Evolutionary conservation across 345 rosid genomes (phyloP), one percentile per base, ranked within the genome.

Genomic region (Populus nigra): DNA sequence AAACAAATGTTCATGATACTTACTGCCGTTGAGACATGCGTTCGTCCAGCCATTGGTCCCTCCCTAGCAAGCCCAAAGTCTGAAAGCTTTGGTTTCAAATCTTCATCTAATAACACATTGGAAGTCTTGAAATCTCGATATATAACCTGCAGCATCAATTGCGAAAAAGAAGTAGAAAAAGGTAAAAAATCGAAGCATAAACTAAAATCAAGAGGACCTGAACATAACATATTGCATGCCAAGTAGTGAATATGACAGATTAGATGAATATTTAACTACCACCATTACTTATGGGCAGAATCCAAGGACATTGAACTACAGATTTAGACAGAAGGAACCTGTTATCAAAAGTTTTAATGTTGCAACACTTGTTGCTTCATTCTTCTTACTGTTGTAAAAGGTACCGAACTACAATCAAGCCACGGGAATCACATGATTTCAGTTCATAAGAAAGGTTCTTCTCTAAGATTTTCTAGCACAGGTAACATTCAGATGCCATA

Each of bases 1-100:
- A 41, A 2, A 41, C 25, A 17, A 41, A 49, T 35, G 39, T 43
- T 59, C 3, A 8, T n/a, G 65, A 33, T 23, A 87, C 97, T 90
- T 83, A 95, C 98, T 11, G 93, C 92, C 23, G 98, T 93, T 33
- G 99, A 93, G 78, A 93, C 98, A 72, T 94, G 99, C 12, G 93
- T 87, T n/a, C 66, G 84, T 73, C 90, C 98, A 9, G 83, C 92
- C 31, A 82, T 53, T 45, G 98, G 99, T 9, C 99, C 99, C 78
- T 90, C 98, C 88, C 99, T 86, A 1, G 98, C 99, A 41, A 95
- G 91, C 4, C 99, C 98, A 67, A 93, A 95, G 84, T 94, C 98
- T 8, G 98, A 93, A 79, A 94, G 92, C 84, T 87, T 95, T 6
- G 99, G 90, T 20, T 84, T 84, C 65, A 90, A 86, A 23, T 87